Percentiles rank a stretch among this genome's conserved stretches.
Evolutionary conservation across 257 asterid species (phyloP).

Genomic region (Nicotiana benthamiana): DNA sequence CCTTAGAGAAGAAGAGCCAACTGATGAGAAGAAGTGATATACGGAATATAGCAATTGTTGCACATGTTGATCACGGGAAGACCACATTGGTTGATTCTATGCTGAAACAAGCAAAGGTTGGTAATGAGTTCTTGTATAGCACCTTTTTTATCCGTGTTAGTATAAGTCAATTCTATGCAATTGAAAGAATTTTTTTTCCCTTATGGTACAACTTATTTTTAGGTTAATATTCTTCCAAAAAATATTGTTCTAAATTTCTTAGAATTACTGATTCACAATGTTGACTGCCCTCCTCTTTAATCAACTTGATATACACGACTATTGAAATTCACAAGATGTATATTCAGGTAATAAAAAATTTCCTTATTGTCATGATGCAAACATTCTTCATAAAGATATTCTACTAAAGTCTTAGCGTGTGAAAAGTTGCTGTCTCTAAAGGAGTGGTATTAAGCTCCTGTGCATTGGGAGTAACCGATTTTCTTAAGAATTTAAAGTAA

Average conservation of each 20-base stretch:
- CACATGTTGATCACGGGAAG: constrained; percentile 99
- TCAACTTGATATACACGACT: background rate
- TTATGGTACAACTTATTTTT: background rate
- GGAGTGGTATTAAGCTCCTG: background rate
- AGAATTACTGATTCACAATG: background rate
- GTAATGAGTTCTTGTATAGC: constrained; percentile 1
- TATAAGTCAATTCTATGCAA: background rate
- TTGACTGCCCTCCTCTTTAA: background rate
- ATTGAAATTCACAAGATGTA: background rate
- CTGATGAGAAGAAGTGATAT: constrained; percentile 69
- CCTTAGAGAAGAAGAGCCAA: constrained; percentile 51
- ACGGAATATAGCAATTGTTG: constrained; percentile 93
- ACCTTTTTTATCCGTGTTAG: background rate
- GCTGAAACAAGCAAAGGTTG: constrained; percentile 91
- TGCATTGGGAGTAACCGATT: background rate
- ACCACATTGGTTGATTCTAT: constrained; percentile 94
- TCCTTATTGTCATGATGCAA: background rate
- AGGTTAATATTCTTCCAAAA: background rate
- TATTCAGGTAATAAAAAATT: background rate
- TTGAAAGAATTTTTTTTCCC: background rate
- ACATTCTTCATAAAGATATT: background rate
- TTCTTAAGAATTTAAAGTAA: background rate
- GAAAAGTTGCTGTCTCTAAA: background rate
- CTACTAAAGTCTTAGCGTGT: background rate
- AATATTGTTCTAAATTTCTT: background rate